phyloP scores from a whole-genome alignment of 2,329 filamentous ascomycete species.

The Fusarium veterinarium region DNA sequence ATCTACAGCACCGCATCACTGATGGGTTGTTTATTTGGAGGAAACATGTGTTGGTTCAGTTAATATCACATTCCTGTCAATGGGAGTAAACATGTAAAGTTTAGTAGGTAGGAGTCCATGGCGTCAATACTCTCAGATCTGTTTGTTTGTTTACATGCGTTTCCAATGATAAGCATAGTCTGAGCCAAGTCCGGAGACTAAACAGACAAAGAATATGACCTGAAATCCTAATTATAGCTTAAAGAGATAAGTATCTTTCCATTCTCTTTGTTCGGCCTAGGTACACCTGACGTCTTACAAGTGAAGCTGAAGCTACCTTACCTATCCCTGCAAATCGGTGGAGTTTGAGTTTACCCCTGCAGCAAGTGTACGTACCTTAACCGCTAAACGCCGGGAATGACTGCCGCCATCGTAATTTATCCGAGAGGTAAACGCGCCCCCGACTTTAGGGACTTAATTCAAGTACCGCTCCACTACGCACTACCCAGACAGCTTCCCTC shows the following conservation, averaged over 20 bases:
- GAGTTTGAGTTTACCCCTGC: conserved; percentile 23
- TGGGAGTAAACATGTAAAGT: neutral
- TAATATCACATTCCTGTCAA: conserved; percentile 19
- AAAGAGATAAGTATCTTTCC: neutral
- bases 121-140: conserved; percentile 4
- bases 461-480: conserved; percentile 19
- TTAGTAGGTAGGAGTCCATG: conserved; percentile 19
- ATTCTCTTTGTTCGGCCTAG: conserved; percentile 3
- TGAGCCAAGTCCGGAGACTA: neutral
- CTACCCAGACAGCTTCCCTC: conserved; percentile 26
- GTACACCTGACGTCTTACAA: conserved; percentile 8
- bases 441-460: conserved; percentile 17
- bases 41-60: conserved; percentile 7
- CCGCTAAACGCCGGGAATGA: conserved; percentile 28
- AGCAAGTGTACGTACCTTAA: conserved; percentile 26
- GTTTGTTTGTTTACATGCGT: neutral
- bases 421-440: conserved; percentile 43
- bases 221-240: neutral
- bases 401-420: conserved; percentile 46
- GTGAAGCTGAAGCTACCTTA: neutral
- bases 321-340: conserved; percentile 3
- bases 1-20: neutral
- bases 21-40: neutral
- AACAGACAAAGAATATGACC: neutral
- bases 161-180: neutral